phyloP scores from a whole-genome alignment of 306 rosid species.

The Quercus parvula region DNA sequence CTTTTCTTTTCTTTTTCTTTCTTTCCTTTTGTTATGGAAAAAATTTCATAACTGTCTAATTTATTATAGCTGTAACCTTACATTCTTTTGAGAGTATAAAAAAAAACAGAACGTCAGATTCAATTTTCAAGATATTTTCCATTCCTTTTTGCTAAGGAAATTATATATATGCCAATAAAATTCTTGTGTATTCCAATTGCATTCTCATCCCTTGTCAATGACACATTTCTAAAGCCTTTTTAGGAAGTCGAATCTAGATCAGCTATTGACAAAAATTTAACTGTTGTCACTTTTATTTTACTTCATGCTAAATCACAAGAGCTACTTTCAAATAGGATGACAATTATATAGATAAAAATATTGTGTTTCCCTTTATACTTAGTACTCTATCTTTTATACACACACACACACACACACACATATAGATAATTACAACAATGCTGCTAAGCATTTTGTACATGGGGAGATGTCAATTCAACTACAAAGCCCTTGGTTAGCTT shows the following conservation, averaged over 20 bases:
- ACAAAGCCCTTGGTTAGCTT: background rate
- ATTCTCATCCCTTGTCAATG: background rate
- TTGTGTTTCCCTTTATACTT: background rate
- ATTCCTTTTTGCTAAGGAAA: background rate
- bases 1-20: background rate
- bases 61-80: background rate
- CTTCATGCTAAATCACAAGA: too few species aligned
- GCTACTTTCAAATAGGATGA: background rate
- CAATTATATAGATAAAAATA: background rate
- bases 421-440: too few species aligned
- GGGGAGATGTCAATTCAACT: too few species aligned
- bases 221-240: background rate
- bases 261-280: background rate
- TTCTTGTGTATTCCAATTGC: background rate
- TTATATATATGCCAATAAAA: background rate
- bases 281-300: background rate
- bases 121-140: background rate
- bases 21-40: background rate
- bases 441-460: too few species aligned
- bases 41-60: background rate
- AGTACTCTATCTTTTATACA: background rate
- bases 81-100: background rate
- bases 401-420: fast-evolving
- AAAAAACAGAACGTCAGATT: background rate
- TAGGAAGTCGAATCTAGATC: background rate